phyloP scores from a whole-genome alignment of 331 rosid species.

The Rosa hybrid region DNA sequence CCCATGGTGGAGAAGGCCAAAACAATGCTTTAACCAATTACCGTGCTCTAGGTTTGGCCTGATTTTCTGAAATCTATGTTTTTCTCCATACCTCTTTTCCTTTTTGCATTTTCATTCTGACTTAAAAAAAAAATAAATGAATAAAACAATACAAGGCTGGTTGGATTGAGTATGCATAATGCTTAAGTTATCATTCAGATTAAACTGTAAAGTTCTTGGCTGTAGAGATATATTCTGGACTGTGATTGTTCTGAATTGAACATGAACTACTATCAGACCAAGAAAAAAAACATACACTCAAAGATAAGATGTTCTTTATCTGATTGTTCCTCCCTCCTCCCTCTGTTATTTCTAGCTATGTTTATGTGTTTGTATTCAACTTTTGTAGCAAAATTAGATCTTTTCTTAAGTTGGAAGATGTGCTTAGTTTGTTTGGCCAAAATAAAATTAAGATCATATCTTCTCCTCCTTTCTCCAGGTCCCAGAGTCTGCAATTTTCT shows the following conservation, averaged over 20 bases:
- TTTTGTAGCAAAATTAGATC: background rate
- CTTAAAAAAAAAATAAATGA: background rate
- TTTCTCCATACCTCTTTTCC: background rate
- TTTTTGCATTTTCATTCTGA: background rate
- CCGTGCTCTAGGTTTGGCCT: background rate
- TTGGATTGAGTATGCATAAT: background rate
- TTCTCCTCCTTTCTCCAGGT: conserved; percentile 54
- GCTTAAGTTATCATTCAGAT: background rate
- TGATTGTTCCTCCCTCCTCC: background rate
- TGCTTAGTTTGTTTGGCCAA: background rate
- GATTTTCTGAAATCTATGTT: background rate
- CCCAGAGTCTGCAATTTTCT: conserved; percentile 89
- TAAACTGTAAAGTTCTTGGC: background rate
- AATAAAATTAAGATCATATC: background rate
- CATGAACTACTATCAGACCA: background rate
- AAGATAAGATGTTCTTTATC: background rate
- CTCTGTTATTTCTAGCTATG: background rate
- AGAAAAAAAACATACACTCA: background rate
- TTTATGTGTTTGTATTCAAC: background rate
- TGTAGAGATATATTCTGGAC: background rate
- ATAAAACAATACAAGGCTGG: background rate
- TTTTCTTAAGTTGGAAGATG: background rate
- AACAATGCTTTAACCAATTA: background rate
- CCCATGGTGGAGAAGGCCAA: background rate
- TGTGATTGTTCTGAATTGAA: background rate